Conservation (phyloP, 176 grass and related monocot genomes). For the Juncus effusus region DNA sequence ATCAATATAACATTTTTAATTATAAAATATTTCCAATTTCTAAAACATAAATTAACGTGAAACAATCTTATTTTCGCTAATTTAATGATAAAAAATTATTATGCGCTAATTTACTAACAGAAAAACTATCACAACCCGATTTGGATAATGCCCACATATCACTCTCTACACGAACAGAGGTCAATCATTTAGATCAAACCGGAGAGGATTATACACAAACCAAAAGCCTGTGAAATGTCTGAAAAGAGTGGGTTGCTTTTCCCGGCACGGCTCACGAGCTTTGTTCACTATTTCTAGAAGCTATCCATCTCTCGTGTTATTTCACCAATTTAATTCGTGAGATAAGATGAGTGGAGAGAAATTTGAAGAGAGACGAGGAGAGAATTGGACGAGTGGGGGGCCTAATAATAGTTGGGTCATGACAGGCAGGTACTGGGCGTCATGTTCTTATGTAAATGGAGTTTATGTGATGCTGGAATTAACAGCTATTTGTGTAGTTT, state of each 20-base stretch:
- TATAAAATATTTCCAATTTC: no score
- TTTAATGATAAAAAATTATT: no score
- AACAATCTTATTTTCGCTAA: no score
- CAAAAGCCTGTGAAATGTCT: constrained; percentile 8
- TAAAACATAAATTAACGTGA: no score
- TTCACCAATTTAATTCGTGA: not conserved
- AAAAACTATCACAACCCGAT: no score
- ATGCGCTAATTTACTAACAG: no score
- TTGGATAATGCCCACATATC: no score
- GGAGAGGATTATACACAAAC: not conserved
- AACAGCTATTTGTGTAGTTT: no score
- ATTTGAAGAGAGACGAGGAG: not conserved
- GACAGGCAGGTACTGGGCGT: constrained; percentile 9
- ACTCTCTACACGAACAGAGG: not conserved
- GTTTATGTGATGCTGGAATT: not conserved
- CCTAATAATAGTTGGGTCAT: not conserved
- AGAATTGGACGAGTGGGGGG: constrained; percentile 2
- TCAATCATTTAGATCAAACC: not conserved
- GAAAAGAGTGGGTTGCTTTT: constrained; percentile 19
- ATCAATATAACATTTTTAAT: no score
- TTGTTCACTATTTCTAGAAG: not conserved
- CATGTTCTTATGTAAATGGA: not conserved
- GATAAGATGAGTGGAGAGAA: not conserved
- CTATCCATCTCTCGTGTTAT: constrained; percentile 3
- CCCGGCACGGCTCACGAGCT: not conserved